Base-by-base conservation (phyloP, 2,329 filamentous ascomycete species). In the Ophiosphaerella korrae region DNA sequence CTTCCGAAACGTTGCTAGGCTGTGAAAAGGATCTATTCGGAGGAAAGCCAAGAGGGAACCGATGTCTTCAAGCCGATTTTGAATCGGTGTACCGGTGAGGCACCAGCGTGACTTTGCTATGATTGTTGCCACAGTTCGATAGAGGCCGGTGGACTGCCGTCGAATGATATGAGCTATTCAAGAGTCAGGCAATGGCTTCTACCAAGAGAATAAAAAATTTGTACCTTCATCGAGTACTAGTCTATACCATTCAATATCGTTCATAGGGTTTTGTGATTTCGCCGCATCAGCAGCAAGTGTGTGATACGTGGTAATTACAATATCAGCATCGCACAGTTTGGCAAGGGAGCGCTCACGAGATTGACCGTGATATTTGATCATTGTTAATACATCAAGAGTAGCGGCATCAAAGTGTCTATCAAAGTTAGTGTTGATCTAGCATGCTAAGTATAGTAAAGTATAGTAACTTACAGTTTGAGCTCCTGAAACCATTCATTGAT, bases 41-140 rank as follows among this genome's bases (percentile, higher is more conserved):
- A 84, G 60, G 53, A 84, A 84, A 1, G 75, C 71, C 36, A 83
- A 74, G 0, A 84, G 67, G 0, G 80, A 74, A 0, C 78, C 81
- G 3, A 84, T 73, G 42, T 84, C 82, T 6, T 78, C 77, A 0
- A 84, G 68, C 2, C 68, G 70, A 54, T 84, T 84, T 50, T 84
- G 82, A 21, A 84, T 78, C 0, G 81, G 82, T 0, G 68, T 71
- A 2, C 68, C 64, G 2, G 67, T 71, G 2, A 69, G 44, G 50
- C 66, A 70, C 68, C 82, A 84, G 7, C 82, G 73, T 0, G 74
- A 77, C 2, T 71, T 67, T 0, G 81, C 76, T 1, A 60, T 48
- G 0, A 85, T 67, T 0, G 74, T 67, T 18, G 64, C 57, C 3
- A 78, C 78, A 0, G 78, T 74, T 1, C 70, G 72, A 51, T 80